Base-by-base conservation (phyloP, 1,284 basidiomycete genomes). In the Ustilago xerochloae region DNA sequence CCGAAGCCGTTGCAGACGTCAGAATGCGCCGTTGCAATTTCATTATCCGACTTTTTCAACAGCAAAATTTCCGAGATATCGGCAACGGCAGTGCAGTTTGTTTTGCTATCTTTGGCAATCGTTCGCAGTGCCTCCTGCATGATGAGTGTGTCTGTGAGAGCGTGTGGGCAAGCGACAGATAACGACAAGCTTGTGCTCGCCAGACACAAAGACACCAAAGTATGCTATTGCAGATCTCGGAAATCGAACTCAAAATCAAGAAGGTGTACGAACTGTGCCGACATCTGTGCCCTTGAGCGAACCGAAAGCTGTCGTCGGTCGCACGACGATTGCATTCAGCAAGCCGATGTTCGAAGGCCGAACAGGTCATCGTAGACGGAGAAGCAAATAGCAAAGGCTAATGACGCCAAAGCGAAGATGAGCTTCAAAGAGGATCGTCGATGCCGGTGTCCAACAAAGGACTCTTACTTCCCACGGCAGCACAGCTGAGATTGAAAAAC, bases 1-100 rank as follows among this genome's bases (percentile, higher is more conserved):
- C 38, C 51, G 51, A 53, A 32, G 51, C 51, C n/a, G 43, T 38
- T 22, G 33, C 33, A n/a, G n/a, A 38, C 49, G 35, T 51, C 49
- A 28, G 49, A 26, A 22, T 41, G 38, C 38, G 38, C 38, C 35
- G 35, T n/a, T 20, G 18, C 38, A 41, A 20, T 20, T 16, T 13
- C 18, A 13, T 8, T 22, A 20, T 41, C 18, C 20, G 6, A 20
- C 20, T 38, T 36, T 46, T 46, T 29, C 43, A 46, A 46, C 43
- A 46, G 16, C 43, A 46, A 43, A 6, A 22, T 35, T 35, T 8
- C 9, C 9, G 22, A 43, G 18, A 24, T 43, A 9, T 20, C 43
- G 16, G 38, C 38, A 13, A 26, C 43, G 16, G 26, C 43, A n/a
- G n/a, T n/a, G n/a, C n/a, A n/a, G n/a, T n/a, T n/a, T n/a, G n/a